These are phyloP conservation scores for Jackrogersella multiformis DNA, from an alignment of 495 filamentous ascomycete genomes.

Conservation along the genomic window DNA sequence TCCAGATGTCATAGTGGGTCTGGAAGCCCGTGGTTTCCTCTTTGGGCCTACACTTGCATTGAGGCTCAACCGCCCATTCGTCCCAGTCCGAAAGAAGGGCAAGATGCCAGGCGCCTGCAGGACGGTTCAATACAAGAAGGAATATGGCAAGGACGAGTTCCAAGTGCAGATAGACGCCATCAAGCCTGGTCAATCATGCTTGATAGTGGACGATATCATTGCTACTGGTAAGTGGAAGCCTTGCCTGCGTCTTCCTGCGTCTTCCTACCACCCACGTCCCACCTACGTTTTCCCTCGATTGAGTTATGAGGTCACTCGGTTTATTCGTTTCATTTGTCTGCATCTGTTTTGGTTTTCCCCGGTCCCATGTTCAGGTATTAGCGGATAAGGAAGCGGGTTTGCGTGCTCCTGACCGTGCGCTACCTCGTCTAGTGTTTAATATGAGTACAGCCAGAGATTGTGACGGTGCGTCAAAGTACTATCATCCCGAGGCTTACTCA, in stretches of 20 bases:
- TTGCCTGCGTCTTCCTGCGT: constrained; percentile 4
- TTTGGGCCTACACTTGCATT: constrained; percentile 92
- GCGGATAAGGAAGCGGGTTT: not conserved
- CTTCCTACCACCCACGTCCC: too few species aligned
- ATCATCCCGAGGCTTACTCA: constrained; percentile 5
- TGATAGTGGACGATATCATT: constrained; percentile 98
- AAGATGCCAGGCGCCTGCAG: constrained; percentile 92
- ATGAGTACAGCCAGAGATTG: constrained; percentile 6
- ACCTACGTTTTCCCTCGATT: constrained; percentile 20
- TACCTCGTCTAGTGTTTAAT: not conserved
- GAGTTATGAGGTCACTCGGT: constrained; percentile 4
- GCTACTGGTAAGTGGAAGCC: constrained; percentile 79
- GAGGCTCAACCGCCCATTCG: constrained; percentile 86
- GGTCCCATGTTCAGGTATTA: constrained; percentile 17
- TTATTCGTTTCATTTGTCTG: not conserved
- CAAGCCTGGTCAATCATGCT: constrained; percentile 84
- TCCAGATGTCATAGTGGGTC: constrained; percentile 90
- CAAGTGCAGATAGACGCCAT: constrained; percentile 91
- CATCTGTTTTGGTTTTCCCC: too few species aligned
- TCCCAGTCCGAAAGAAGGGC: constrained; percentile 93
- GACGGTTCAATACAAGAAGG: constrained; percentile 87
- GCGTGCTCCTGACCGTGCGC: not conserved
- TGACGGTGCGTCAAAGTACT: constrained; percentile 3
- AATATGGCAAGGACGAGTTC: constrained; percentile 96
- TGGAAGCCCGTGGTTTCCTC: constrained; percentile 95